Conservation (phyloP, 2,329 filamentous ascomycete genomes). For the Xylaria sp. region DNA sequence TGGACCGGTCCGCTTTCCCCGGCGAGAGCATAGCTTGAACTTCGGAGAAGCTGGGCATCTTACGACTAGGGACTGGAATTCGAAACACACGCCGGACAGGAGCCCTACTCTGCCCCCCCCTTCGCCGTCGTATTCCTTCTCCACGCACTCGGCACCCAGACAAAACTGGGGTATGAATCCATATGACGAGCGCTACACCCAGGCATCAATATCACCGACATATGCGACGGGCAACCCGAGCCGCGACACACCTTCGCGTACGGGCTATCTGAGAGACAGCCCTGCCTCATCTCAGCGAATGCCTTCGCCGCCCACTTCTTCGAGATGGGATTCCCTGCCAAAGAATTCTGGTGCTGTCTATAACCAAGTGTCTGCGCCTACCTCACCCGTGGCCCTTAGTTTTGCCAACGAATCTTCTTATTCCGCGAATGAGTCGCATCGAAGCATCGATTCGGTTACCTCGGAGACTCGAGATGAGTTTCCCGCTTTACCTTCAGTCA, state of each 20-base stretch:
- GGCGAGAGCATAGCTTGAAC: constrained; percentile 45
- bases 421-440: constrained; percentile 38
- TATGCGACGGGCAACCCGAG: constrained; percentile 33
- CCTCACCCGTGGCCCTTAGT: constrained; percentile 38
- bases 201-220: constrained; percentile 33
- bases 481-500: constrained; percentile 40
- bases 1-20: constrained; percentile 39
- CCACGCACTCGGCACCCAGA: constrained; percentile 26
- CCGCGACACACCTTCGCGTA: constrained; percentile 26
- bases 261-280: constrained; percentile 24
- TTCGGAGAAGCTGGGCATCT: constrained; percentile 42
- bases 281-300: constrained; percentile 31
- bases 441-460: constrained; percentile 37
- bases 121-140: constrained; percentile 37
- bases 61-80: constrained; percentile 40
- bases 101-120: constrained; percentile 31
- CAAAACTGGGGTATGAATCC: constrained; percentile 21
- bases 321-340: constrained; percentile 60
- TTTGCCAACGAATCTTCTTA: constrained; percentile 38
- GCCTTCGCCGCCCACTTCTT: constrained; percentile 46
- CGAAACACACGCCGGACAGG: constrained; percentile 41
- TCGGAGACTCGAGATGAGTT: constrained; percentile 44
- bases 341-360: constrained; percentile 42
- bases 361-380: constrained; percentile 42
- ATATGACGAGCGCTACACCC: constrained; percentile 31